Conservation (phyloP, 257 asterid genomes). For the Scutellaria barbata region DNA sequence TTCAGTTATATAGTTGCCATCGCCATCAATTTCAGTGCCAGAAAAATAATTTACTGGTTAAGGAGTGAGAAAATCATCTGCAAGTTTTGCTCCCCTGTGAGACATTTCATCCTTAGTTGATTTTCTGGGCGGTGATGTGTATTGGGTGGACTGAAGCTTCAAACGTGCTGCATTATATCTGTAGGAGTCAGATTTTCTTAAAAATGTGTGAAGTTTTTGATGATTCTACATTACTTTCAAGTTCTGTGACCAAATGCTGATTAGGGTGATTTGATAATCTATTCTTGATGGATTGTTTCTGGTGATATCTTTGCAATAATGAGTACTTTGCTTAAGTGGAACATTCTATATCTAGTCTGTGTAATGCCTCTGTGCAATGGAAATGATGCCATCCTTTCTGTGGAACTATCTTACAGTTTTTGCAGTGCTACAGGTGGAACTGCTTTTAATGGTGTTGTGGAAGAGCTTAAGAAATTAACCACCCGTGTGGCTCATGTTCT, state of each 20-base stretch:
- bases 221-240: constrained; percentile 6
- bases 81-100: background rate
- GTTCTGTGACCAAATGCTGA: background rate
- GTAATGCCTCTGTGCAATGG: background rate
- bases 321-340: constrained; percentile 1
- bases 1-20: too few species aligned
- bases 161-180: background rate
- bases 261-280: background rate
- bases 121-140: background rate
- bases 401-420: constrained; percentile 25
- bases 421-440: constrained; percentile 82
- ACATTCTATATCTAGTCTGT: background rate
- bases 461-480: constrained; percentile 92
- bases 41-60: too few species aligned
- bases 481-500: constrained; percentile 89
- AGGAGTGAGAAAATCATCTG: constrained; percentile 13
- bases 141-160: constrained; percentile 2
- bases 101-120: background rate
- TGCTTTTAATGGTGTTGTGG: constrained; percentile 95
- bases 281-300: constrained; percentile 18
- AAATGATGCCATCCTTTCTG: constrained; percentile 6
- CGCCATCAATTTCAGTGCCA: too few species aligned
- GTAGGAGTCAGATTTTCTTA: constrained; percentile 5
- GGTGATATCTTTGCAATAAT: background rate
- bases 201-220: background rate